These are phyloP conservation scores for Withania somnifera DNA, from an alignment of 305 asterid species.

Conservation along the genomic window DNA sequence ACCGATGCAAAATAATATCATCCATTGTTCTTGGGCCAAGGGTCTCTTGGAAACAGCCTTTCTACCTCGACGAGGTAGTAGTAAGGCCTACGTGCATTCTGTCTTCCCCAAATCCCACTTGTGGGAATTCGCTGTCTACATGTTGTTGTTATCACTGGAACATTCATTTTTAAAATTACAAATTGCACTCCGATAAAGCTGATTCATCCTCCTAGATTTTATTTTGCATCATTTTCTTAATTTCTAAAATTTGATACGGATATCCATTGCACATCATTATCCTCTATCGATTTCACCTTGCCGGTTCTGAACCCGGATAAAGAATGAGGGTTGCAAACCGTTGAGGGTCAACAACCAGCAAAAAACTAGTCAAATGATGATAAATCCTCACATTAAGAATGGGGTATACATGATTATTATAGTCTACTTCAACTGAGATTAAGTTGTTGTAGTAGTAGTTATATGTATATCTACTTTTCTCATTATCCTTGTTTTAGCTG, in stretches of 20 bases:
- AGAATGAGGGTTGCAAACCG: neutral
- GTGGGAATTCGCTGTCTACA: no score
- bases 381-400: neutral
- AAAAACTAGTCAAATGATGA: neutral
- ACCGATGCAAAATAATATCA: neutral
- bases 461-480: neutral
- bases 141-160: no score
- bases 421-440: neutral
- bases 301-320: neutral
- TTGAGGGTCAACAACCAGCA: neutral
- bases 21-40: no score
- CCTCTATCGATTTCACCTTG: neutral
- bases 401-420: neutral
- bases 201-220: neutral
- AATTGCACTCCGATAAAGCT: neutral
- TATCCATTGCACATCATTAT: neutral
- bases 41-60: no score
- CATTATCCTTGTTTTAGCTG: neutral
- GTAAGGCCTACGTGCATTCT: no score
- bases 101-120: no score
- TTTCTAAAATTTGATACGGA: neutral
- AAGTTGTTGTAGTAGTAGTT: neutral
- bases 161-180: neutral
- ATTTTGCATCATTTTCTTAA: neutral
- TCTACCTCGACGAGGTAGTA: no score